These are phyloP conservation scores for Mytilinidion resinicola DNA, from an alignment of 495 filamentous ascomycete genomes.

Conservation along the genomic window DNA sequence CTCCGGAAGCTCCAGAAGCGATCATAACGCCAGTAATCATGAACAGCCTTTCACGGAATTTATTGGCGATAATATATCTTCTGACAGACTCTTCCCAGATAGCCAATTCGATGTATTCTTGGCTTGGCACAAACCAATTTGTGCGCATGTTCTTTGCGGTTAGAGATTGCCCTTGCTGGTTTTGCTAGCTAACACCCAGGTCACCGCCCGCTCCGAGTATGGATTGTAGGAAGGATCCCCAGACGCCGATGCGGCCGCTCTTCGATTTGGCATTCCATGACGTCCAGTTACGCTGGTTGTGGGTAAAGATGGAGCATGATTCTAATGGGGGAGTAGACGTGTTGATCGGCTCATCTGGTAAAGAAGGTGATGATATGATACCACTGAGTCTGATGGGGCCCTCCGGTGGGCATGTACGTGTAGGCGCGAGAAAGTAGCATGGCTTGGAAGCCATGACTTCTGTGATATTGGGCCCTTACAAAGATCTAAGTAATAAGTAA, in stretches of 20 bases:
- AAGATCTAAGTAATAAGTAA: no score
- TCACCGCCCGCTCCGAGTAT: background rate
- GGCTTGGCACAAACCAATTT: no score
- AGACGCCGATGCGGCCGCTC: background rate
- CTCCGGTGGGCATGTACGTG: background rate
- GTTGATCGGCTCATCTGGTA: background rate
- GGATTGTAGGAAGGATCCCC: background rate
- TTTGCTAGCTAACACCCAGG: background rate
- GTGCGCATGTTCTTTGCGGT: no score
- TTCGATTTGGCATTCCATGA: background rate
- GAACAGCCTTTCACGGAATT: background rate
- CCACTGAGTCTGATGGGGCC: background rate
- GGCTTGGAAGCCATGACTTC: background rate
- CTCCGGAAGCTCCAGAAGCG: background rate
- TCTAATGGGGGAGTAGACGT: background rate
- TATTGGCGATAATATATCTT: background rate
- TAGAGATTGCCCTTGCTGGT: no score
- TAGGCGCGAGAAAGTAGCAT: slow-evolving; percentile 2
- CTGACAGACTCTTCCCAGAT: background rate
- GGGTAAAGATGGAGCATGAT: background rate
- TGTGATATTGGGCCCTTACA: no score
- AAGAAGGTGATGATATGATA: background rate
- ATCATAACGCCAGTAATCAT: background rate
- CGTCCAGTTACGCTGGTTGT: background rate
- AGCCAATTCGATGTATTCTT: background rate